Evolutionary conservation across 2,329 filamentous ascomycete species (phyloP).

Genomic region (Xylaria sp.): DNA sequence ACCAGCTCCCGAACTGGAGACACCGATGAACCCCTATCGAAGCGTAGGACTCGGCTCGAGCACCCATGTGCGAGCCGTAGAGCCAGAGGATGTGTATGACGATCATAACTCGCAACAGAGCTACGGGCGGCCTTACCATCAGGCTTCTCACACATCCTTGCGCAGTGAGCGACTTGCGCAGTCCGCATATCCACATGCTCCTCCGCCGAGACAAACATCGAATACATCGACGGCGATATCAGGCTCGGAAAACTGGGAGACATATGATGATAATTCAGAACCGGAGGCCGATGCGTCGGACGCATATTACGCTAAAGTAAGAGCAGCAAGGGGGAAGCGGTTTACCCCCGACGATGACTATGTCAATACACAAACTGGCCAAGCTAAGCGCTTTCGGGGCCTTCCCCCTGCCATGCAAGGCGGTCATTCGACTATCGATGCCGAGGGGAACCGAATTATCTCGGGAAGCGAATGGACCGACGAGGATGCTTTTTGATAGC

Average conservation of each 20-base stretch:
- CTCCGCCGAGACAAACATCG: slow-evolving; percentile 72
- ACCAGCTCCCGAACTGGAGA: slow-evolving; percentile 62
- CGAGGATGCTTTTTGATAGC: slow-evolving; percentile 65
- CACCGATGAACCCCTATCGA: slow-evolving; percentile 61
- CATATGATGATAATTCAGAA: slow-evolving; percentile 86
- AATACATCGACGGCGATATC: slow-evolving; percentile 80
- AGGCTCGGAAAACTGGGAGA: slow-evolving; percentile 97
- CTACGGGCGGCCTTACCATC: slow-evolving; percentile 50
- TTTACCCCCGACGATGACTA: slow-evolving; percentile 62
- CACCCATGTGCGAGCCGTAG: slow-evolving; percentile 66
- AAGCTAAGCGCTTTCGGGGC: slow-evolving; percentile 65
- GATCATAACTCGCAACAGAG: slow-evolving; percentile 63
- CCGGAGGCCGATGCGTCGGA: slow-evolving; percentile 80
- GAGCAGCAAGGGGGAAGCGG: slow-evolving; percentile 74
- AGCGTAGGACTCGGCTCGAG: slow-evolving; percentile 61
- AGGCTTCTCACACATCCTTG: slow-evolving; percentile 53
- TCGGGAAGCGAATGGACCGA: slow-evolving; percentile 75
- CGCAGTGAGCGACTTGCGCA: slow-evolving; percentile 52
- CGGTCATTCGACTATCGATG: slow-evolving; percentile 62
- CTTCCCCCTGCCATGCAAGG: slow-evolving; percentile 61
- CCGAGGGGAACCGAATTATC: slow-evolving; percentile 70
- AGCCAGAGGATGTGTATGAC: slow-evolving; percentile 88
- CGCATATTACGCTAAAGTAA: slow-evolving; percentile 81
- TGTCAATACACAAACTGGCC: slow-evolving; percentile 53
- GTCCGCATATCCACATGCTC: slow-evolving; percentile 55